Percentiles rank a stretch among this genome's conserved stretches.
Conservation (phyloP, 2,329 filamentous ascomycete genomes). For the Acephala macrosclerotiorum region DNA sequence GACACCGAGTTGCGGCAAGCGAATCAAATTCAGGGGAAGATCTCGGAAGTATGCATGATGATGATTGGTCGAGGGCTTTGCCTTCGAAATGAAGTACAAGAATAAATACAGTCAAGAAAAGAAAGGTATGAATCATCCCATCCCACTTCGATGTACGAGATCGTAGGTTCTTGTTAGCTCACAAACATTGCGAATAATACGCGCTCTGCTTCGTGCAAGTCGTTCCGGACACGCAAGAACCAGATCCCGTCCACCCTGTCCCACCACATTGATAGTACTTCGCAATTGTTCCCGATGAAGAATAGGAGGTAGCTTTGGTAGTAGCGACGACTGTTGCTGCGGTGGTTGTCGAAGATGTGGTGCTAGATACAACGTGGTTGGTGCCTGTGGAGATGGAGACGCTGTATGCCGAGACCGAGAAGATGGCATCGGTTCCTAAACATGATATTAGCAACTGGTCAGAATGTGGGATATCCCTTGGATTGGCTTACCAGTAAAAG, state of each 20-base stretch:
- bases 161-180: not conserved
- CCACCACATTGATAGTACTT: constrained; percentile 29
- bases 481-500: constrained; percentile 44
- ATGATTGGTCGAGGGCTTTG: too few relatives aligned
- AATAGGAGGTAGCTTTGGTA: not conserved
- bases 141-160: not conserved
- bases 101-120: not conserved
- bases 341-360: too few relatives aligned
- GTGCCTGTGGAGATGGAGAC: constrained; percentile 1
- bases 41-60: too few relatives aligned
- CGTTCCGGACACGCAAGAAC: constrained; percentile 28
- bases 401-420: constrained; percentile 50
- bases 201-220: constrained; percentile 25
- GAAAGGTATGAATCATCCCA: not conserved
- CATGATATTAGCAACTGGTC: too few relatives aligned
- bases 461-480: too few relatives aligned
- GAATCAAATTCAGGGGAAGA: too few relatives aligned
- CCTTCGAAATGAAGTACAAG: too few relatives aligned
- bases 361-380: not conserved
- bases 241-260: constrained; percentile 29
- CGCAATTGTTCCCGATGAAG: constrained; percentile 8
- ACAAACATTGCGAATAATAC: constrained; percentile 34
- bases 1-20: too few relatives aligned
- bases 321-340: not conserved
- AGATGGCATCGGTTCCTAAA: constrained; percentile 52